These are phyloP conservation scores for Quercus berberidifolia DNA, from an alignment of 306 rosid genomes.

Conservation along the genomic window DNA sequence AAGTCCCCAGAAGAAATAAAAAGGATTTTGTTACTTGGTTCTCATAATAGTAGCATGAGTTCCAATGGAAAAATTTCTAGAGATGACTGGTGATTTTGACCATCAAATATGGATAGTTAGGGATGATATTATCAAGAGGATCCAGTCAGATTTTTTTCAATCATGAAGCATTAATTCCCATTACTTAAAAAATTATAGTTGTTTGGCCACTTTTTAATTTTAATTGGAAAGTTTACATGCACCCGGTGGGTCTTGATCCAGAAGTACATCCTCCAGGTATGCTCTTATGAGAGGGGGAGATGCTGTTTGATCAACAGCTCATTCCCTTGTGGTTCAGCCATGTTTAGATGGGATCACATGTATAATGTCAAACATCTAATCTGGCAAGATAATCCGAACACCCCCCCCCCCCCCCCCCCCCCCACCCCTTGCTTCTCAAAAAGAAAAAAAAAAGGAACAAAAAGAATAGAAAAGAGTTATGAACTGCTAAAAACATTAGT, in stretches of 20 bases:
- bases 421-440: too few relatives aligned
- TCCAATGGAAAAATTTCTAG: not conserved
- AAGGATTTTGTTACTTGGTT: too few relatives aligned
- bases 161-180: not conserved
- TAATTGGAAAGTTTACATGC: not conserved
- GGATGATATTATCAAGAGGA: not conserved
- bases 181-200: not conserved
- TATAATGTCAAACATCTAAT: not conserved
- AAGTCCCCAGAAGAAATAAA: too few relatives aligned
- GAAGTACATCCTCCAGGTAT: not conserved
- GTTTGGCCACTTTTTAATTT: not conserved
- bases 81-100: conserved; percentile 2
- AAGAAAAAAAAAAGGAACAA: not conserved
- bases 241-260: not conserved
- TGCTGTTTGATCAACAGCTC: not conserved
- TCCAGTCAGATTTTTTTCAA: conserved; percentile 12
- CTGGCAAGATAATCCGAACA: too few relatives aligned
- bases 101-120: not conserved
- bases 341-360: not conserved
- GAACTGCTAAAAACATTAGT: conserved; percentile 3
- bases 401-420: too few relatives aligned
- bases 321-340: not conserved
- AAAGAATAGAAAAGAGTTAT: not conserved
- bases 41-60: not conserved
- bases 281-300: not conserved